Evolutionary conservation across 1,284 basidiomycete species (phyloP), one percentile per base, ranked within the genome.

Genomic region (Coriolopsis trogii): DNA sequence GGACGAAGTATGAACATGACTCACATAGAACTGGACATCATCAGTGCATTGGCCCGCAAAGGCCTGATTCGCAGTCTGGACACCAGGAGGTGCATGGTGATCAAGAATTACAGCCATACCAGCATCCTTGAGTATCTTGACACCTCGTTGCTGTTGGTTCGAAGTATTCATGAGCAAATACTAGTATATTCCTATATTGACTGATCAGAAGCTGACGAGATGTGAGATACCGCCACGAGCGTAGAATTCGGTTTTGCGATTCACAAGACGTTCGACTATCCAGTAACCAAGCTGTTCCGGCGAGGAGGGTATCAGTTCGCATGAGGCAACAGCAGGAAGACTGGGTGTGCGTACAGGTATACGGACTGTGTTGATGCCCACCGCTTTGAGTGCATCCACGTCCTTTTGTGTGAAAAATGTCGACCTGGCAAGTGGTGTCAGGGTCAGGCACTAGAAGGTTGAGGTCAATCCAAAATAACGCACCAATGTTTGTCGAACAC

Each of bases 31-130:
- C 63, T 90, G 68, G 18, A 85, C 80, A 56, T 85, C 73, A n/a
- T 55, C 61, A 1, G 88, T 90, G 57, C 88, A 90, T 80, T 76
- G 71, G 65, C 89, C 88, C 3, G 88, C 76, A 63, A 91, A 91
- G 72, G 75, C 69, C 62, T 89, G 85, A 7, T 67, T 62, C 0
- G 79, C 64, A 6, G 76, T 74, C 56, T 85, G 79, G 3, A 87
- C 86, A 26, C 89, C 89, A 15, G 89, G 89, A 9, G 87, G 72
- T 2, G 85, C 89, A 64, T 92, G 89, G 55, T 89, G 87, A 61
- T 89, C 89, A 13, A 91, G 72, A 47, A 91, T 84, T 8, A 70
- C 85, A 8, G 74, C 69, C 6, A 91, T 89, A 1, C 83, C 82
- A 3, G 85, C 87, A 3, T 73, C 64, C 48, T 75, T 72, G 21